Evolutionary conservation across 441 rosid genomes (phyloP).

Genomic region (Metrosideros polymorpha): DNA sequence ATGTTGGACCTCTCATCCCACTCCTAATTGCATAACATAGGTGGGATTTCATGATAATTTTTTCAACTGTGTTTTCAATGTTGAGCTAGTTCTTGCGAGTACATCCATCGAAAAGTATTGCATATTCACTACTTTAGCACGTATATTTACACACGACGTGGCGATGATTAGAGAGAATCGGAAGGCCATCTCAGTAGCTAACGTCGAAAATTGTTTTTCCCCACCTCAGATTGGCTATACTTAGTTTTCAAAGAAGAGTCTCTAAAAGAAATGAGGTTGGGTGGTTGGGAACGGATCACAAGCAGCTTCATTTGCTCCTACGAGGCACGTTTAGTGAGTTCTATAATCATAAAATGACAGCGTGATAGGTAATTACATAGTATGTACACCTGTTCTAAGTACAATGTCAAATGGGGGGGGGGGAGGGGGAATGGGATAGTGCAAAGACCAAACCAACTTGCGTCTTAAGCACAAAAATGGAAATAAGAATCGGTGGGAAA

Average conservation of each 20-base stretch:
- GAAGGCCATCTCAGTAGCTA: not conserved
- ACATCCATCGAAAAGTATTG: not conserved
- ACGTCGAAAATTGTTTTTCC: not conserved
- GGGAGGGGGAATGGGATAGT: not conserved
- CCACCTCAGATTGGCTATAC: not conserved
- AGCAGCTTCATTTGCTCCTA: not conserved
- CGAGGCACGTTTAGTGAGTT: not conserved
- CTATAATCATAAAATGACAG: not conserved
- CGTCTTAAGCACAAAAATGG: not conserved
- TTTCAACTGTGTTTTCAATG: not conserved
- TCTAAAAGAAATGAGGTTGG: not conserved
- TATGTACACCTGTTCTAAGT: not conserved
- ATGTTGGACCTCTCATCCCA: not conserved
- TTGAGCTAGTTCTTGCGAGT: not conserved
- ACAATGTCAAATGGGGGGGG: not conserved
- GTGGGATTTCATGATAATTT: not conserved
- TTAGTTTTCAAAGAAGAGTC: not conserved
- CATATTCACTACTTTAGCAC: not conserved
- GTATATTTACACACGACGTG: not conserved
- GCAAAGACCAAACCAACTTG: not conserved
- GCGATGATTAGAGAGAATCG: not conserved
- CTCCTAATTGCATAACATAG: not conserved
- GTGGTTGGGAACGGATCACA: not conserved
- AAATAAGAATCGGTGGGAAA: not conserved
- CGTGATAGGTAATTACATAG: not conserved